Conservation (phyloP, 2,329 filamentous ascomycete species). For the Pestalotiopsis sp. region DNA sequence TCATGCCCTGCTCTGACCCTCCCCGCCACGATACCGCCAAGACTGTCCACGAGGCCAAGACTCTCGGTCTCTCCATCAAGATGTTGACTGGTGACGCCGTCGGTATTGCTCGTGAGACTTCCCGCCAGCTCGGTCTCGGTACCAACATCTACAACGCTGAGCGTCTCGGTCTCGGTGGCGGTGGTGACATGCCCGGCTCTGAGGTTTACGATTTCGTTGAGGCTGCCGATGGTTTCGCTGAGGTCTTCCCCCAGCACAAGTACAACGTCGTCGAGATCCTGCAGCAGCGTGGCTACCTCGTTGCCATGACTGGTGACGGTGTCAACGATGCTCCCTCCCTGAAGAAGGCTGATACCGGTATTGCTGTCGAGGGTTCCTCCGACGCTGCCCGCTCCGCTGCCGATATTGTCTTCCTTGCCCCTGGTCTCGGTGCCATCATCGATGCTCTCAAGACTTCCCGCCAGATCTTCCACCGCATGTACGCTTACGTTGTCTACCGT, state of each 20-base stretch:
- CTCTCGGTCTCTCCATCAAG: slow-evolving; percentile 86
- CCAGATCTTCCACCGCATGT: slow-evolving; percentile 97
- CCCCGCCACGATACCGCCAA: slow-evolving; percentile 88
- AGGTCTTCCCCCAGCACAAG: slow-evolving; percentile 95
- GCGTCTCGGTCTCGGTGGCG: slow-evolving; percentile 85
- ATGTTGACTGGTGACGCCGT: slow-evolving; percentile 96
- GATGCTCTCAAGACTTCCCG: slow-evolving; percentile 90
- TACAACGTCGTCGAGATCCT: slow-evolving; percentile 93
- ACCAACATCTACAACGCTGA: slow-evolving; percentile 95
- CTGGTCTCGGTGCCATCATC: slow-evolving; percentile 89
- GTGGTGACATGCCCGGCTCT: slow-evolving; percentile 90
- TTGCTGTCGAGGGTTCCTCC: slow-evolving; percentile 89
- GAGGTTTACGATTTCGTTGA: slow-evolving; percentile 96
- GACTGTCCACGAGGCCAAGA: slow-evolving; percentile 88
- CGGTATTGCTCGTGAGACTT: slow-evolving; percentile 89
- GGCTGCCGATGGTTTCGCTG: slow-evolving; percentile 91
- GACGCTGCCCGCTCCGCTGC: slow-evolving; percentile 89
- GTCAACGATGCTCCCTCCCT: slow-evolving; percentile 92
- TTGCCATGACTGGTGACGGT: slow-evolving; percentile 96
- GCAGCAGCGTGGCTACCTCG: slow-evolving; percentile 89
- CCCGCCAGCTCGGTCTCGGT: slow-evolving; percentile 85
- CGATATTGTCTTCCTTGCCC: slow-evolving; percentile 92
- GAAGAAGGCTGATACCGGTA: slow-evolving; percentile 96
- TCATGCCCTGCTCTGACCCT: slow-evolving; percentile 92
- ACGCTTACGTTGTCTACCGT: slow-evolving; percentile 93